Evolutionary conservation across 495 filamentous ascomycete species (phyloP), one percentile per base, ranked within the genome.

Genomic region (Aspergillus funiculosus): DNA sequence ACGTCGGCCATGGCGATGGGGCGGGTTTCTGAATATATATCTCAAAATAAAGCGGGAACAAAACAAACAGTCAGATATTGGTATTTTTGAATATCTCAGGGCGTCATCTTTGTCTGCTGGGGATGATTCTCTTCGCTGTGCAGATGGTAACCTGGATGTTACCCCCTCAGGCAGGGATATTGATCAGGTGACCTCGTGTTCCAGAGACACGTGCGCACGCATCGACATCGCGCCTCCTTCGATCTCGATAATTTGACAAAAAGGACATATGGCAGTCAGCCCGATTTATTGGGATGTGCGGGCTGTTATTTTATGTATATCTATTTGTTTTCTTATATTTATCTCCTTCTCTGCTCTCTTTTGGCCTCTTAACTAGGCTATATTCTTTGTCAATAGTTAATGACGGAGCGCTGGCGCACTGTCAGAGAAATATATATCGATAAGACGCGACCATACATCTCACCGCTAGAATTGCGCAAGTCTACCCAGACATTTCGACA

Each of bases 131-230:
- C 5, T 20, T 20, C 10, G 11, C n/a, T 19, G 8, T 55, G 51
- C 63, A 63, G 59, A 62, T 57, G 44, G 9, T 44, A 4, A 7
- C 28, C 34, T 30, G 17, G 24, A 15, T 18, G 9, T 17, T 24
- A 24, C 26, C 11, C 6, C 18, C 31, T 21, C 21, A 22, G 36
- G 17, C 24, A 30, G 15, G 5, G 24, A 50, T 38, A 51, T 59
- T 17, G 32, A 53, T 32, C 66, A 69, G 40, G 62, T 69, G 66
- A 68, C 30, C 38, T 62, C 66, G 66, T 66, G 66, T 66, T 50
- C 27, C 22, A 13, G 32, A 43, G 39, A 53, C 54, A 61, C 59
- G 59, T 57, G 44, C 38, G 18, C 47, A 46, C 34, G 44, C 25
- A 37, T 42, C 37, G n/a, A 22, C 24, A n/a, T 30, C 15, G 19